Evolutionary conservation across 495 filamentous ascomycete genomes (phyloP).

Genomic region (Cercophora newfieldiana): DNA sequence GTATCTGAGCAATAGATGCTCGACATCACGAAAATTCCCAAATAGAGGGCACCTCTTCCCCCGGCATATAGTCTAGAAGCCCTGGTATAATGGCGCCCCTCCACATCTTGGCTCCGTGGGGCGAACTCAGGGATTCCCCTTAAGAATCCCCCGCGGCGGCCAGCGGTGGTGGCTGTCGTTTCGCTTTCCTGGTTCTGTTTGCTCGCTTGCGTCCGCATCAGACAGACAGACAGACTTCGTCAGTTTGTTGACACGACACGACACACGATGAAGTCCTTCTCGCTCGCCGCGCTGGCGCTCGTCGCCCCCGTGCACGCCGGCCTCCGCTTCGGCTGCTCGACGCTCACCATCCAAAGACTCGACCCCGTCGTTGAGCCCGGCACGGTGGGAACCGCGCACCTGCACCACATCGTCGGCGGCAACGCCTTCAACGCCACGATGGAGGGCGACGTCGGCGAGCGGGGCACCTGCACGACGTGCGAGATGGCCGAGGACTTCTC

Average conservation of each 20-base stretch:
- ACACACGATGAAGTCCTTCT: conserved; percentile 44
- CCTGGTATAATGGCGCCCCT: background rate
- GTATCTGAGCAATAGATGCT: background rate
- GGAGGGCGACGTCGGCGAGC: conserved; percentile 40
- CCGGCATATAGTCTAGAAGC: background rate
- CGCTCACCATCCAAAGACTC: conserved; percentile 42
- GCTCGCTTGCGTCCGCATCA: background rate
- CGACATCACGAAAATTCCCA: background rate
- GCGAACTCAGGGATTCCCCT: no score
- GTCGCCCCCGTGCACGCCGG: conserved; percentile 40
- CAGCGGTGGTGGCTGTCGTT: background rate
- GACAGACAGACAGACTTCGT: background rate
- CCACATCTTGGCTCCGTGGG: background rate
- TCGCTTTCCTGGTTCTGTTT: background rate
- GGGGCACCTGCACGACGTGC: conserved; percentile 31
- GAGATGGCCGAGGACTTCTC: conserved; percentile 23
- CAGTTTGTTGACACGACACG: background rate
- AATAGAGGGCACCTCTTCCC: background rate
- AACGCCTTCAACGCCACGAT: conserved; percentile 51
- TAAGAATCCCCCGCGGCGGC: background rate
- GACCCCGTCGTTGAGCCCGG: conserved; percentile 43
- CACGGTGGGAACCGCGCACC: conserved; percentile 38
- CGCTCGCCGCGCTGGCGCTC: conserved; percentile 37
- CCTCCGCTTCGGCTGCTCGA: conserved; percentile 47
- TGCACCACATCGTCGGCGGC: conserved; percentile 49